Evolutionary conservation across 2,329 filamentous ascomycete species (phyloP), one percentile per base, ranked within the genome.

Genomic region (Neophaeococcomyces mojaviensis): DNA sequence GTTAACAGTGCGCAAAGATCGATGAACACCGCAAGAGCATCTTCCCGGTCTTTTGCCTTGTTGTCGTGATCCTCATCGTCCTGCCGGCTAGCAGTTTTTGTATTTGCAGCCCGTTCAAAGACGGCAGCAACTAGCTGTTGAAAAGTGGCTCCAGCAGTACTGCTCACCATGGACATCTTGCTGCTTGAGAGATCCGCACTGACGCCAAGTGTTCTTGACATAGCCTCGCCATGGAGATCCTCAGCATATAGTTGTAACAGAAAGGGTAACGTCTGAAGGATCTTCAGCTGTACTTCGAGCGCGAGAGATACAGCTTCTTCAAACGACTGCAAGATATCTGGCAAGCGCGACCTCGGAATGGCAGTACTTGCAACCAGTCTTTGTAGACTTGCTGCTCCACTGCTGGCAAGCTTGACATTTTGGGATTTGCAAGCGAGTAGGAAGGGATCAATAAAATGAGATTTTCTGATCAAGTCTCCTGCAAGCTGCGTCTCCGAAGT

Each of bases 131-230:
- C 82, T 12, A 98, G 77, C 64, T 97, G 92, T 65, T 96, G 90
- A 44, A 98, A 71, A 2, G 92, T 97, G n/a, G 92, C 92, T 20
- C 90, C 88, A 8, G 92, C 92, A 1, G 94, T 97, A 58, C 94
- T 94, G 61, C 90, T 94, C 56, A 98, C 88, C 42, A 94, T 88
- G 20, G 83, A 81, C 68, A 89, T 94, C 68, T 96, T 97, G 65
- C 86, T 92, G 47, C 81, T 84, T 66, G 97, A 89, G 39, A 98
- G 68, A 41, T 87, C 84, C 50, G 92, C 92, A 67, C 92, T 97
- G 61, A 95, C 87, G 61, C 94, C 89, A 54, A 98, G 68, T 0
- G 86, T 80, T 8, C 80, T 87, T 22, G 88, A 84, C 32, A 98
- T 74, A 28, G 94, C 71, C 49, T 90, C 84, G 2, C 86, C 88